These are phyloP conservation scores for Lagenidium sp. DNA, from an alignment of 352 stramenopile genomes.

Conservation along the genomic window DNA sequence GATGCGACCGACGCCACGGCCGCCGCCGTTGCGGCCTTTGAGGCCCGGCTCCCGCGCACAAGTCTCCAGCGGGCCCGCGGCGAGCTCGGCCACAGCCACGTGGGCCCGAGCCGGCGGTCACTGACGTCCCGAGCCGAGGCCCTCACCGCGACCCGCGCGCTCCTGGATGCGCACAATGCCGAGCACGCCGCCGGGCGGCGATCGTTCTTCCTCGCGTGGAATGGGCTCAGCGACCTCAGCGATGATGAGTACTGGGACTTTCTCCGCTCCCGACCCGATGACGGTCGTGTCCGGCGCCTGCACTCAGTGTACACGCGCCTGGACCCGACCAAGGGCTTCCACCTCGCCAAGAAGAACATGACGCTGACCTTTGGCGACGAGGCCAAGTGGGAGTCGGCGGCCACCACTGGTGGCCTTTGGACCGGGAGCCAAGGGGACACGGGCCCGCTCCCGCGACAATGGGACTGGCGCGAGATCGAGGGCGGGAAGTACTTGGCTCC, in stretches of 20 bases:
- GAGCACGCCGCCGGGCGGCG: slow-evolving; percentile 24
- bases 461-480: slow-evolving; percentile 67
- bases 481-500: slow-evolving; percentile 80
- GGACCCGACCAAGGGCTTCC: slow-evolving; percentile 1
- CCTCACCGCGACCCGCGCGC: slow-evolving; percentile 23
- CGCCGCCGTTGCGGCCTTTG: too few species aligned
- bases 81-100: too few species aligned
- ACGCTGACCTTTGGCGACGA: slow-evolving; percentile 17
- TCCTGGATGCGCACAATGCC: slow-evolving; percentile 41
- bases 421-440: slow-evolving; percentile 1
- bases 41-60: slow-evolving; percentile 11
- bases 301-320: slow-evolving; percentile 13
- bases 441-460: slow-evolving; percentile 24
- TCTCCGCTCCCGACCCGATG: slow-evolving; percentile 34
- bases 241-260: slow-evolving; percentile 56
- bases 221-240: slow-evolving; percentile 59
- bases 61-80: slow-evolving; percentile 12
- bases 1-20: too few species aligned
- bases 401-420: slow-evolving; percentile 9
- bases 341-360: slow-evolving; percentile 12
- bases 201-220: slow-evolving; percentile 50
- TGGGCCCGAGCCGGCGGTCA: slow-evolving; percentile 38
- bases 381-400: slow-evolving; percentile 4
- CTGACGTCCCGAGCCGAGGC: slow-evolving; percentile 29
- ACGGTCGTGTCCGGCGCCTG: slow-evolving; percentile 1